Evolutionary conservation across 2,329 filamentous ascomycete species (phyloP).

Genomic region (Aureobasidium namibiae): DNA sequence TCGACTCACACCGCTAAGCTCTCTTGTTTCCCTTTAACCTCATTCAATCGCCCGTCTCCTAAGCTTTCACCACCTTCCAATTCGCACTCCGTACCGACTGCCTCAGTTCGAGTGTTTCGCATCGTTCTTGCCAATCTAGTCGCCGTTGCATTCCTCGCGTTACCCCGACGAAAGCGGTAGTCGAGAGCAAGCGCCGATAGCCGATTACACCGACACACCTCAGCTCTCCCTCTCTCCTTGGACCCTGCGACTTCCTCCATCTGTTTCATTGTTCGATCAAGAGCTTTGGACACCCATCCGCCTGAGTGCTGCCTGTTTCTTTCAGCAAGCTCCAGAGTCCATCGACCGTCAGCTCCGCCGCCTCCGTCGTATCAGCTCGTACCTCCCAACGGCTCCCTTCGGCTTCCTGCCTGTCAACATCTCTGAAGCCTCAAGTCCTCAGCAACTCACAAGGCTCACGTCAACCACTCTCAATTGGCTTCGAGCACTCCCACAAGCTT

Average conservation of each 20-base stretch:
- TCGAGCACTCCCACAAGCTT: background rate
- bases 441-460: background rate
- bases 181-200: slow-evolving; percentile 9
- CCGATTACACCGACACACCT: slow-evolving; percentile 3
- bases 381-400: slow-evolving; percentile 3
- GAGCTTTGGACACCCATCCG: background rate
- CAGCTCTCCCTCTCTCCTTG: background rate
- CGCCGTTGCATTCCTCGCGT: slow-evolving; percentile 14
- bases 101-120: slow-evolving; percentile 2
- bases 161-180: slow-evolving; percentile 12
- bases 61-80: background rate
- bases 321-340: slow-evolving; percentile 1
- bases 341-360: slow-evolving; percentile 1
- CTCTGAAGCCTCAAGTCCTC: background rate
- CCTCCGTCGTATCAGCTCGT: background rate
- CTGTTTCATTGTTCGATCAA: slow-evolving; percentile 1
- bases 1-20: slow-evolving; percentile 13
- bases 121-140: slow-evolving; percentile 11
- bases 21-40: slow-evolving; percentile 4
- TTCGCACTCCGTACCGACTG: background rate
- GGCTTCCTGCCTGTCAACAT: slow-evolving; percentile 7
- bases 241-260: slow-evolving; percentile 5
- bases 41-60: slow-evolving; percentile 3
- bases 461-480: background rate
- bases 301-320: background rate